These are phyloP conservation scores for Colletotrichum musicola DNA, from an alignment of 2,329 filamentous ascomycete genomes.

Conservation along the genomic window DNA sequence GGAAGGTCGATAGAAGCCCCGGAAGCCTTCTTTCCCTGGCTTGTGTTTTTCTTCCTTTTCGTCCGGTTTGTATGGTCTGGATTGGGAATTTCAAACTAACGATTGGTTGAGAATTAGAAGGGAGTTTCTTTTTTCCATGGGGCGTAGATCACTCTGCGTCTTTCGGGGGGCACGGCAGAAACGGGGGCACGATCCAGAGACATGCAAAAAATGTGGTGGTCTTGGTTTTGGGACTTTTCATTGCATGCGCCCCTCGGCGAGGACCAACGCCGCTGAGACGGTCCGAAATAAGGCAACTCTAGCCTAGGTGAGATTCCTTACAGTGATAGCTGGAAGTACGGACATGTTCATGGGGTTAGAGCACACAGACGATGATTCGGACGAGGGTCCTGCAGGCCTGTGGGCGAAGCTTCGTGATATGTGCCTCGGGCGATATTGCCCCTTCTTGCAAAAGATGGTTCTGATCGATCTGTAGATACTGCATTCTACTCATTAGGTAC, in stretches of 20 bases:
- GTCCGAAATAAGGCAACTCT: neutral
- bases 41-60: neutral
- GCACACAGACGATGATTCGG: neutral
- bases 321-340: neutral
- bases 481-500: neutral
- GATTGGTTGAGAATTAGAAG: too few species aligned
- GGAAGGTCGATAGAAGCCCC: slow-evolving; percentile 19
- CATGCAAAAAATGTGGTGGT: neutral
- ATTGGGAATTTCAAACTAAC: too few species aligned
- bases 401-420: neutral
- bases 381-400: neutral
- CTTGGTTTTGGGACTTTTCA: neutral
- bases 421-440: neutral
- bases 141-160: too few species aligned
- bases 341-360: neutral
- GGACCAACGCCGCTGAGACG: neutral
- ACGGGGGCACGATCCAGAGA: neutral
- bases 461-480: neutral
- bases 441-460: neutral
- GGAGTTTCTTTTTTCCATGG: too few species aligned
- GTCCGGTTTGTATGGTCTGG: too few species aligned
- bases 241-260: neutral
- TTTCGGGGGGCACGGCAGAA: neutral
- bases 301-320: neutral
- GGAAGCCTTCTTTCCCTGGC: neutral